Evolutionary conservation across 352 stramenopile species (phyloP).

Genomic region (Bremia lactucae): DNA sequence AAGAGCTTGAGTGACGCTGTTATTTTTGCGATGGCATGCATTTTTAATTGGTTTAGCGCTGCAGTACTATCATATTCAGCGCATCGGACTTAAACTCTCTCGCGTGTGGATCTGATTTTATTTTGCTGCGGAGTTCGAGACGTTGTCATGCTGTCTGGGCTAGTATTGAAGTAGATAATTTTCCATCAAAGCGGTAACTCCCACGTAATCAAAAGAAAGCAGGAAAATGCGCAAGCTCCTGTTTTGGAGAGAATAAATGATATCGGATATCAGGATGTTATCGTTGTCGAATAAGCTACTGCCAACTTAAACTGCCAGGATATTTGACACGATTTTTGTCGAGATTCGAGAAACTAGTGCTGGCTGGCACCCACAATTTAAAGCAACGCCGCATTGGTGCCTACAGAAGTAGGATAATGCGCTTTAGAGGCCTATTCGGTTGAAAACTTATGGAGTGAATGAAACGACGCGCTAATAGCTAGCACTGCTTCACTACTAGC

Average conservation of each 20-base stretch:
- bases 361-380: slow-evolving; percentile 20
- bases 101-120: slow-evolving; percentile 21
- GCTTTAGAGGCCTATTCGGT: slow-evolving; percentile 22
- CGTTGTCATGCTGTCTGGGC: slow-evolving; percentile 13
- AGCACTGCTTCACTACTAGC: too few relatives aligned
- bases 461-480: too few relatives aligned
- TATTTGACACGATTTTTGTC: background rate
- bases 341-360: background rate
- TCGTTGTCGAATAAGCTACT: too few relatives aligned
- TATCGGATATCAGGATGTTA: too few relatives aligned
- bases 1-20: slow-evolving; percentile 14
- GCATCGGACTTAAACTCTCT: slow-evolving; percentile 14
- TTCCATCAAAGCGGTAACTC: background rate
- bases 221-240: slow-evolving; percentile 6
- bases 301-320: too few relatives aligned
- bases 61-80: slow-evolving; percentile 17
- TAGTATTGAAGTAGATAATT: slow-evolving; percentile 19
- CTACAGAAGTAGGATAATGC: slow-evolving; percentile 25
- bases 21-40: slow-evolving; percentile 20
- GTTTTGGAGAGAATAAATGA: slow-evolving; percentile 15
- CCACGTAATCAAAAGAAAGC: slow-evolving; percentile 1
- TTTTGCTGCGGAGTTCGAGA: slow-evolving; percentile 13
- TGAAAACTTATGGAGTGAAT: slow-evolving; percentile 10
- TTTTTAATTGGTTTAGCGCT: slow-evolving; percentile 21
- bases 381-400: background rate